phyloP scores from a whole-genome alignment of 345 rosid species.

The Dimocarpus longan region DNA sequence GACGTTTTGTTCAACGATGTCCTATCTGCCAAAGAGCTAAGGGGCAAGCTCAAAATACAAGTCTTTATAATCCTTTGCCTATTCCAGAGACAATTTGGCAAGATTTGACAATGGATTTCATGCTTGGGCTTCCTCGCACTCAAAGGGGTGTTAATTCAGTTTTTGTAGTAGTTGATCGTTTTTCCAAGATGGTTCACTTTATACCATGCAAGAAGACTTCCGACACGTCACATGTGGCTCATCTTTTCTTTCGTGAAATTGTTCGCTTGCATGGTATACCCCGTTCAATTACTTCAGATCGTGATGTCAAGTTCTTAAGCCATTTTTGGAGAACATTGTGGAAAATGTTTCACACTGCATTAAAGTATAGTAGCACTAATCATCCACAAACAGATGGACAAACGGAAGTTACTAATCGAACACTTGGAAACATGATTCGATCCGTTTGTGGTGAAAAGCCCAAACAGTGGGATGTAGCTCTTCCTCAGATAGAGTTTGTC shows the following conservation, averaged over 20 bases:
- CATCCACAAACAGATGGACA: too few species aligned
- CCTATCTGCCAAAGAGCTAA: too few species aligned
- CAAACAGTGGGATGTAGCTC: too few species aligned
- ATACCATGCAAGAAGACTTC: neutral
- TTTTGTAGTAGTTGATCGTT: neutral
- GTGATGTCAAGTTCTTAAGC: neutral
- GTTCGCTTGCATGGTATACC: neutral
- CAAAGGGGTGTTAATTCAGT: neutral
- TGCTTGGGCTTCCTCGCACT: neutral
- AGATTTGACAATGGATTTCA: neutral
- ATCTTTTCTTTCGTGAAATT: neutral
- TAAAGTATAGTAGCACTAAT: too few species aligned
- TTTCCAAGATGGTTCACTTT: constrained; percentile 4
- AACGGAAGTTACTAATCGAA: too few species aligned
- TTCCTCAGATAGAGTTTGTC: neutral
- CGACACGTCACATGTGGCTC: neutral
- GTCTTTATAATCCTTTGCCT: neutral
- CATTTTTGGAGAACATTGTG: neutral
- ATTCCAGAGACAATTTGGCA: neutral
- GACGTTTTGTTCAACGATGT: too few species aligned
- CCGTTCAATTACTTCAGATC: neutral
- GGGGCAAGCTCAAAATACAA: neutral
- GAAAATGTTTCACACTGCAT: too few species aligned
- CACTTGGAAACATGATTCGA: too few species aligned
- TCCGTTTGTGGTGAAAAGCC: too few species aligned